Percentiles rank a stretch among this genome's conserved stretches.
These are phyloP conservation scores for Zopfia rhizophila DNA, from an alignment of 2,329 filamentous ascomycete genomes.

Conservation along the genomic window DNA sequence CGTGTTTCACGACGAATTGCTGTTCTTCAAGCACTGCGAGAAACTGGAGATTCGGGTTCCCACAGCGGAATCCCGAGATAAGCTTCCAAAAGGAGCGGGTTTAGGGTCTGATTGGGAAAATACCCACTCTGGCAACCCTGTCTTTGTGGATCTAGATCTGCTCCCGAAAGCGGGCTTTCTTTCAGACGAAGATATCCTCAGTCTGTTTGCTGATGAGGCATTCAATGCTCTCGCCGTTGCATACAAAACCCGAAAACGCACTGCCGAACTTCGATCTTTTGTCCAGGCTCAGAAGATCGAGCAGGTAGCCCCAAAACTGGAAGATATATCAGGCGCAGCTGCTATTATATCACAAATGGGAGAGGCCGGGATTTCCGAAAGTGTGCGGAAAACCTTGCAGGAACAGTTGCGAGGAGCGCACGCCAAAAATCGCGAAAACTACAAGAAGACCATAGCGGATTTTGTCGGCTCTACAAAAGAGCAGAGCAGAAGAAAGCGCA, in stretches of 20 bases:
- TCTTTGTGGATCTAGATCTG: conserved; percentile 33
- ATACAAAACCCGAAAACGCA: conserved; percentile 41
- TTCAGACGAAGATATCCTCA: conserved; percentile 25
- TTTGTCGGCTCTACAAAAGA: conserved; percentile 22
- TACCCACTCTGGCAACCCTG: conserved; percentile 18
- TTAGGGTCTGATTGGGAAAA: conserved; percentile 37
- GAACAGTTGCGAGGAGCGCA: conserved; percentile 41
- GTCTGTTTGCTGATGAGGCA: conserved; percentile 41
- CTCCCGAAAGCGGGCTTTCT: conserved; percentile 31
- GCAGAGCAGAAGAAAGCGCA: conserved; percentile 29
- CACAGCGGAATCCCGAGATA: conserved; percentile 25
- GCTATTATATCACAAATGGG: conserved; percentile 37
- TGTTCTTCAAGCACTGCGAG: conserved; percentile 29
- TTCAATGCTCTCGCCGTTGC: conserved; percentile 41
- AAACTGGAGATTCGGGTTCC: conserved; percentile 26
- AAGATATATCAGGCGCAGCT: conserved; percentile 43
- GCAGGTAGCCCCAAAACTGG: conserved; percentile 37
- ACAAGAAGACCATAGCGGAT: conserved; percentile 25
- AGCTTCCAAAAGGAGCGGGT: conserved; percentile 20
- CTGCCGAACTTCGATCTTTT: conserved; percentile 35
- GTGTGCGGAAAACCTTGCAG: conserved; percentile 30
- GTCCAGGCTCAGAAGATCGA: conserved; percentile 41
- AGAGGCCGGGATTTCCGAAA: conserved; percentile 10
- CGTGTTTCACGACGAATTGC: conserved; percentile 27
- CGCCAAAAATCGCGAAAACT: conserved; percentile 37